These are phyloP conservation scores for Tricladium varicosporioides DNA, from an alignment of 2,329 filamentous ascomycete species.

Conservation along the genomic window DNA sequence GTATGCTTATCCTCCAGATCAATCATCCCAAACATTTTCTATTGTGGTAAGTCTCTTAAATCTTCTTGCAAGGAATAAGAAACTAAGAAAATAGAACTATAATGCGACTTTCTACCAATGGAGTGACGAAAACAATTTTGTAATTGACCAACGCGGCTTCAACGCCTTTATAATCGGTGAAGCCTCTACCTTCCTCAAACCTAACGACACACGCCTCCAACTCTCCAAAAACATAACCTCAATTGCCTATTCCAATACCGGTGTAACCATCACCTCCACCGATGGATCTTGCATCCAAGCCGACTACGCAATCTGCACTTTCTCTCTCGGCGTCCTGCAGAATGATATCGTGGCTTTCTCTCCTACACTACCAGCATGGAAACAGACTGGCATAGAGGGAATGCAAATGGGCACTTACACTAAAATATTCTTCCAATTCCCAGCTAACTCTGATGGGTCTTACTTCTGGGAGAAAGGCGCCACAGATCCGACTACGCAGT, in stretches of 20 bases:
- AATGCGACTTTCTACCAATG: constrained; percentile 64
- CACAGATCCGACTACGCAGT: constrained; percentile 49
- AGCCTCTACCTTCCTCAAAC: constrained; percentile 53
- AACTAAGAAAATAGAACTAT: constrained; percentile 30
- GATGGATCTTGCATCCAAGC: constrained; percentile 55
- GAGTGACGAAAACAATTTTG: constrained; percentile 59
- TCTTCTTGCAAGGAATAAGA: background rate
- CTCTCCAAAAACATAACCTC: constrained; percentile 57
- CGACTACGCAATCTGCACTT: constrained; percentile 63
- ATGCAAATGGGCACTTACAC: constrained; percentile 72
- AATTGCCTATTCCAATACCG: constrained; percentile 48
- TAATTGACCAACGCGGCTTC: constrained; percentile 60
- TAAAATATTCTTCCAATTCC: constrained; percentile 70
- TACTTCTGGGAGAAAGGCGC: constrained; percentile 59
- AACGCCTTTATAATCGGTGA: constrained; percentile 55
- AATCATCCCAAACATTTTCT: constrained; percentile 24
- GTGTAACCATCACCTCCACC: constrained; percentile 51
- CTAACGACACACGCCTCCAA: constrained; percentile 54
- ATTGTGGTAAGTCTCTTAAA: constrained; percentile 20
- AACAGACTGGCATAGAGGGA: constrained; percentile 58
- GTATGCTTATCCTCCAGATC: constrained; percentile 48
- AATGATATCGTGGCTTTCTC: constrained; percentile 56
- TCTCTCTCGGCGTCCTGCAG: constrained; percentile 67
- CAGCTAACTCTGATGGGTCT: constrained; percentile 38
- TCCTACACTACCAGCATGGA: constrained; percentile 62